Evolutionary conservation across 495 filamentous ascomycete genomes (phyloP), one percentile per base, ranked within the genome.

Genomic region (Sphaerosporella brunnea): DNA sequence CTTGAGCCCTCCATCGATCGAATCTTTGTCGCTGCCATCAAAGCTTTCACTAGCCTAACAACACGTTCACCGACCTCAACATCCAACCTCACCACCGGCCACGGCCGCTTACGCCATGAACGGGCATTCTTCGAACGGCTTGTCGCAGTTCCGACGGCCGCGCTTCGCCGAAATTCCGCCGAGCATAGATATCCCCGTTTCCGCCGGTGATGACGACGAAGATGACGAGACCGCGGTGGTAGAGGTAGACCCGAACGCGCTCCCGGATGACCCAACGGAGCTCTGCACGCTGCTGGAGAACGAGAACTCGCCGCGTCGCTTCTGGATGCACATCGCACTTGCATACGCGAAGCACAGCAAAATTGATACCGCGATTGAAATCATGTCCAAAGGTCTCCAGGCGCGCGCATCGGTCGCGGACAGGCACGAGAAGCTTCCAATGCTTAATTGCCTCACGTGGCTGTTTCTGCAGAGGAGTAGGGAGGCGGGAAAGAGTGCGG

Each of bases 311-410:
- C 80, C 79, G 16, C 79, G 85, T 51, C 80, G 77, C 24, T 88
- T 85, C 58, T 97, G 90, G 90, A 85, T 96, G 69, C 84, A 82
- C 11, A 85, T 95, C 51, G 82, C 90, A 24, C 73, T 95, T 26
- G 92, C 88, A n/a, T 96, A 97, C 59, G 87, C 88, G 21, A 96
- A 95, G 65, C 85, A 93, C 63, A 74, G 78, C 30, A 88, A 93
- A 64, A 72, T 86, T 36, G 85, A 94, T 54, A 82, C 84, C 64
- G 90, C 90, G 35, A 87, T 96, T 54, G 87, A 95, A 62, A 90
- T 97, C 54, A 68, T 97, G 47, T 74, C 77, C 35, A 84, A 85
- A 53, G 86, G 86, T 41, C 68, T 88, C 45, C 73, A 72, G 39
- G 84, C 79, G 20, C 73, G 92, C 61, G 72, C 76, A 30, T 43